phyloP scores from a whole-genome alignment of 2,329 filamentous ascomycete species.

The Paradendryphiella salina region DNA sequence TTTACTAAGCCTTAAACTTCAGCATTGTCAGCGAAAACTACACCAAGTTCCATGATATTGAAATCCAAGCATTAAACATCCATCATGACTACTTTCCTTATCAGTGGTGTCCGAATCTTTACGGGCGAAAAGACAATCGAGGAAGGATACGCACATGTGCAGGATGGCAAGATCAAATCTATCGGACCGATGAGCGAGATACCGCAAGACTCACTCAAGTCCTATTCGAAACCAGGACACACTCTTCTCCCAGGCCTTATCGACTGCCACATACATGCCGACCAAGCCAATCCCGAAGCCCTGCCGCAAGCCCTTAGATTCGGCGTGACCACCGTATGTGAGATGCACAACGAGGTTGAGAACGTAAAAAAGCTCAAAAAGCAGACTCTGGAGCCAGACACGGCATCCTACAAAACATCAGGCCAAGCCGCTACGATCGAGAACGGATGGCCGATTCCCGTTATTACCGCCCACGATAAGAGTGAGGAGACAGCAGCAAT shows the following conservation, averaged over 20 bases:
- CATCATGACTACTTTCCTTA: conserved; percentile 45
- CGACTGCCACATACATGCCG: conserved; percentile 55
- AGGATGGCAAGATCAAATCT: conserved; percentile 49
- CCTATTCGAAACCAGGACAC: conserved; percentile 51
- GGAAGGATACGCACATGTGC: conserved; percentile 48
- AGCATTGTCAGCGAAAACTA: background rate
- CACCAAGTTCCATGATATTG: background rate
- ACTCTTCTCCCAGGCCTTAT: conserved; percentile 57
- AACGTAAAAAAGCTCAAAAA: conserved; percentile 37
- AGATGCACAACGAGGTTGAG: conserved; percentile 51
- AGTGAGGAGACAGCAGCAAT: conserved; percentile 43
- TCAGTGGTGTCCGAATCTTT: conserved; percentile 53
- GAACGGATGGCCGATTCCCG: conserved; percentile 56
- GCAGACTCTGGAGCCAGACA: conserved; percentile 40
- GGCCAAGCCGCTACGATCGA: conserved; percentile 56
- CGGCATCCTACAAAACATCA: conserved; percentile 55
- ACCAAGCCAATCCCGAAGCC: conserved; percentile 47
- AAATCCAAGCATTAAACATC: background rate
- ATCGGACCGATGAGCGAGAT: conserved; percentile 28
- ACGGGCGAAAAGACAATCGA: conserved; percentile 51
- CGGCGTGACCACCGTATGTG: conserved; percentile 57
- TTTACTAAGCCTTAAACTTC: too few relatives aligned
- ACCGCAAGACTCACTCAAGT: conserved; percentile 22
- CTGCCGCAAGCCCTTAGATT: conserved; percentile 54
- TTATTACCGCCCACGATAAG: conserved; percentile 49